Conservation (phyloP, 495 filamentous ascomycete genomes). For the Sabuloglossum arenarium region DNA sequence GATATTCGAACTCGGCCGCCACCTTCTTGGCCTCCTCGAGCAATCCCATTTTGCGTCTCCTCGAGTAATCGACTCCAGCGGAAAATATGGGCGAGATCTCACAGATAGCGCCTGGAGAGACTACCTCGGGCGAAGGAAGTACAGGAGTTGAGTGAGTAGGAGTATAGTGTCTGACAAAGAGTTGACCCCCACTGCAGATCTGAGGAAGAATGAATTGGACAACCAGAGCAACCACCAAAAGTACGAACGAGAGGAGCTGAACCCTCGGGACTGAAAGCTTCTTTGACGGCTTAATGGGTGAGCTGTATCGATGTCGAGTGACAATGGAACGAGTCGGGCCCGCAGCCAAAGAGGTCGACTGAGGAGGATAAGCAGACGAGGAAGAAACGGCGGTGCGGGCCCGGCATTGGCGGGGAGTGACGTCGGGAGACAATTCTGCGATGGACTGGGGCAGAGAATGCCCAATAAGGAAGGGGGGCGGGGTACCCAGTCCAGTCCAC, state of each 20-base stretch:
- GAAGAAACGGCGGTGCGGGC: not conserved
- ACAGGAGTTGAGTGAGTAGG: not conserved
- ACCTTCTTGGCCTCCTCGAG: slow-evolving; percentile 56
- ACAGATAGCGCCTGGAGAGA: not conserved
- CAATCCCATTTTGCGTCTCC: slow-evolving; percentile 28
- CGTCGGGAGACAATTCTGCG: not conserved
- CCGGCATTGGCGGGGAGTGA: not conserved
- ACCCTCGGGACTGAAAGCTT: not conserved
- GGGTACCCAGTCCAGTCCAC: not conserved
- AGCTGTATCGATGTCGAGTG: not conserved
- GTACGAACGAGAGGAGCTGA: not conserved
- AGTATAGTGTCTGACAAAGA: not conserved
- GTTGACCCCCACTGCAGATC: not conserved
- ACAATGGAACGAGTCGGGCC: not conserved
- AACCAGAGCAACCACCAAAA: not conserved
- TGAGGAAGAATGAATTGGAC: not conserved
- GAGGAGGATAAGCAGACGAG: not conserved
- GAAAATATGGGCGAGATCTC: not conserved
- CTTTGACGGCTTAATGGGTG: not conserved
- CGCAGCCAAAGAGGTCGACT: not conserved
- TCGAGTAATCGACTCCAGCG: not conserved
- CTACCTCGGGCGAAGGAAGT: not conserved
- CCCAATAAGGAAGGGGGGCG: not conserved
- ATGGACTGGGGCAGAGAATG: not conserved
- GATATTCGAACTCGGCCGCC: slow-evolving; percentile 70